phyloP scores from a whole-genome alignment of 106 monocot genomes.

The Dendrobium huoshanense region DNA sequence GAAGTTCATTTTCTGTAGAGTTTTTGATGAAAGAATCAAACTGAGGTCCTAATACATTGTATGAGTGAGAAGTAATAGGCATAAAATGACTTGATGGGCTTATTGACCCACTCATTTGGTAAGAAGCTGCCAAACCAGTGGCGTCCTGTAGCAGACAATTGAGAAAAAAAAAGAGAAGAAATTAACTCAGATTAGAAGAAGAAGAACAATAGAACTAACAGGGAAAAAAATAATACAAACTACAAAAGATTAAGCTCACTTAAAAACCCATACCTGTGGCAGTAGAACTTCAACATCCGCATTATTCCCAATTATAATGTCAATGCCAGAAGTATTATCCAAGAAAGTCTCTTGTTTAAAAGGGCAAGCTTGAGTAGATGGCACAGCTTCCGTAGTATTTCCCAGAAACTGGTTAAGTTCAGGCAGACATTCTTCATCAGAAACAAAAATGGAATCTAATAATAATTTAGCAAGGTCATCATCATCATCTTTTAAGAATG shows the following conservation, averaged over 20 bases:
- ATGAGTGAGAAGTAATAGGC: background rate
- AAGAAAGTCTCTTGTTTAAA: background rate
- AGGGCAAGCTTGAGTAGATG: background rate
- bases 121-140: background rate
- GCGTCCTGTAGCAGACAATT: background rate
- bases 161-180: background rate
- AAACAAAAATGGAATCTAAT: conserved; percentile 13
- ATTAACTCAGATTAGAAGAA: background rate
- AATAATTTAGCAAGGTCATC: conserved; percentile 21
- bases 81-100: conserved; percentile 1
- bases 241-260: background rate
- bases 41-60: background rate
- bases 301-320: background rate
- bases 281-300: background rate
- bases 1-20: background rate
- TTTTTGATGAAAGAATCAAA: background rate
- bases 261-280: conserved; percentile 1
- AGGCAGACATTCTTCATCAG: conserved; percentile 1
- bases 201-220: background rate
- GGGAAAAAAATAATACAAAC: background rate
- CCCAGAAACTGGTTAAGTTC: background rate
- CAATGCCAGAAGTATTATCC: background rate
- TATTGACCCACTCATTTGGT: background rate
- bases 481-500: background rate
- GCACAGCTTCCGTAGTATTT: background rate